Evolutionary conservation across 768 basidiomycete genomes (phyloP).

Genomic region (Trametes cubensis): DNA sequence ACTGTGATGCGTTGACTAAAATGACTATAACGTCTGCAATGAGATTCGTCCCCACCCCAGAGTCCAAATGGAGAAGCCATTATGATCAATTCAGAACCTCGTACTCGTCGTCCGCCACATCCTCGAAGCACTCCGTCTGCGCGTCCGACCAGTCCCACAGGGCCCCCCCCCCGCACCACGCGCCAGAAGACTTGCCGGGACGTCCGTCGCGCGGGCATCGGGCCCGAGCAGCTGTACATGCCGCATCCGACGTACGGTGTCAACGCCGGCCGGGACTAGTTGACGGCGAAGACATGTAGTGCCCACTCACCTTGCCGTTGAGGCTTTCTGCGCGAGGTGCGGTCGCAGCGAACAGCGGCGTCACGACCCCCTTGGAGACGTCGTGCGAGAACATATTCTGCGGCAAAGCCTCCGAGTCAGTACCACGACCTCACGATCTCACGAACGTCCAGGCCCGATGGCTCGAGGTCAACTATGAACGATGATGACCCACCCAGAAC

Average conservation of each 20-base stretch:
- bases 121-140: conserved; percentile 3
- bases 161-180: conserved; percentile 9
- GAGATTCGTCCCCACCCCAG: too few species aligned
- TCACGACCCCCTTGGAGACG: conserved; percentile 8
- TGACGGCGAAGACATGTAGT: background rate
- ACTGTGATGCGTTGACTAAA: too few species aligned
- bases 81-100: too few species aligned
- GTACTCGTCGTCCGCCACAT: background rate
- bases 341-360: conserved; percentile 21
- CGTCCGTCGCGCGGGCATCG: background rate
- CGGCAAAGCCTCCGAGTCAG: too few species aligned
- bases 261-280: too few species aligned
- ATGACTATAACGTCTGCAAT: too few species aligned
- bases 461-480: too few species aligned
- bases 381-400: conserved; percentile 16
- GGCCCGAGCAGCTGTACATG: conserved; percentile 5
- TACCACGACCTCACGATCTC: background rate
- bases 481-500: conserved; percentile 2
- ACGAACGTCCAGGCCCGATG: too few species aligned
- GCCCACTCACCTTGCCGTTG: conserved; percentile 16
- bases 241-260: background rate
- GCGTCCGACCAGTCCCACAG: conserved; percentile 20
- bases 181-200: background rate
- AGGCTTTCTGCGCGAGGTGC: background rate
- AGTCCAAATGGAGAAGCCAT: too few species aligned